A percentile compares a stretch with the other conserved stretches of the same genome.
Evolutionary conservation across 306 rosid species (phyloP).

Genomic region (Phaseolus lunatus): DNA sequence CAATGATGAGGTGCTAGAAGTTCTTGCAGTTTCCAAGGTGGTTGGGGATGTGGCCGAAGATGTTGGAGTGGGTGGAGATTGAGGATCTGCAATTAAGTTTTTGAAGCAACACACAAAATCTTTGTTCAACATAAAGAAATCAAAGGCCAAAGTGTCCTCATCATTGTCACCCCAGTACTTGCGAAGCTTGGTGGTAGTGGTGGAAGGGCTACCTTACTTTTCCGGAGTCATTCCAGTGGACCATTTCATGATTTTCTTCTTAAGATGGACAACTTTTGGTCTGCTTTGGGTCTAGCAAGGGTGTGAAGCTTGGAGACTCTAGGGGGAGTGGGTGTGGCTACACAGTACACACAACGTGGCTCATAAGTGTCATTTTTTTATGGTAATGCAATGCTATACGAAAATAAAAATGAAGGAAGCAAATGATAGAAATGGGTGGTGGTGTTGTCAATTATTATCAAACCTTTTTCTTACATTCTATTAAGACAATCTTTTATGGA

Average conservation of each 20-base stretch:
- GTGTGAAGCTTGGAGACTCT: constrained; percentile 55
- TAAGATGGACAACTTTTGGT: constrained; percentile 83
- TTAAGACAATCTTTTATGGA: no score
- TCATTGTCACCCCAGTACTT: constrained; percentile 85
- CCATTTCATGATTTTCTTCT: constrained; percentile 85
- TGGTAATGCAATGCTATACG: neutral
- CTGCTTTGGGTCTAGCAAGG: constrained; percentile 67
- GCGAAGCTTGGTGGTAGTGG: constrained; percentile 79
- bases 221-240: constrained; percentile 93
- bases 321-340: constrained; percentile 73
- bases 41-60: no score
- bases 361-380: no score
- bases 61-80: constrained; percentile 52
- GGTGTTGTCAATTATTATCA: no score
- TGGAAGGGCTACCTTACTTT: constrained; percentile 87
- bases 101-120: constrained; percentile 75
- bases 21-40: no score
- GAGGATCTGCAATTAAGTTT: constrained; percentile 60
- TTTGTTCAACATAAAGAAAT: constrained; percentile 83
- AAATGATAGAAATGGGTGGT: no score
- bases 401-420: no score
- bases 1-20: no score
- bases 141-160: constrained; percentile 75
- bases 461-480: no score
- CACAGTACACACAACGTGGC: constrained; percentile 66